phyloP scores from a whole-genome alignment of 2,329 filamentous ascomycete species.

The Aspergillus pseudoviridinutans region DNA sequence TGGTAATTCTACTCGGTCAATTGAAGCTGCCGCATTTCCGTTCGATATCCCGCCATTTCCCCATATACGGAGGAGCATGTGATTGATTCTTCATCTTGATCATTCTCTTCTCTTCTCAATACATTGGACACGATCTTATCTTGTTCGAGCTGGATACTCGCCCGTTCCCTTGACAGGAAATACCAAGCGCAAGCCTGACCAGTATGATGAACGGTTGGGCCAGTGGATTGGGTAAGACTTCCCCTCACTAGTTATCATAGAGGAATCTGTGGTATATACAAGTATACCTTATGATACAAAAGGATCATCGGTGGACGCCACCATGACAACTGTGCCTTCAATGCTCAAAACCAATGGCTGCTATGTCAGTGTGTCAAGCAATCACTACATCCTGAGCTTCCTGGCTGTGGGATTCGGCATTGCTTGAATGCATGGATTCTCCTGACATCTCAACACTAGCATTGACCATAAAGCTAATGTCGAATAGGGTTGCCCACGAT shows the following conservation, averaged over 20 bases:
- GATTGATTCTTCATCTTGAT: not conserved
- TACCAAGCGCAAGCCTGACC: not conserved
- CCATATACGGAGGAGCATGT: not conserved
- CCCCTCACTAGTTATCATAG: not conserved
- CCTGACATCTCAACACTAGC: not conserved
- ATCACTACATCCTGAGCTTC: not conserved
- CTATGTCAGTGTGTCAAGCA: not conserved
- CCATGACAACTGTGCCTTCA: not conserved
- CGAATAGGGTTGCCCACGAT: constrained; percentile 28
- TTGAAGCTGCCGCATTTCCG: not conserved
- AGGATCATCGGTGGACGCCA: not conserved
- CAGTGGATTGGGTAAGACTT: constrained; percentile 28
- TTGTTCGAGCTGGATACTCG: not conserved
- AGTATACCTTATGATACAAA: not conserved
- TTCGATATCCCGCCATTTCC: not conserved
- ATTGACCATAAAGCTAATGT: constrained; percentile 11
- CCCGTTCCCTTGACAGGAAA: not conserved
- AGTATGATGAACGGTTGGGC: constrained; percentile 33
- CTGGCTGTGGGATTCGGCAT: not conserved
- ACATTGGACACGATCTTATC: not conserved
- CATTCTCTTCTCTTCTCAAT: constrained; percentile 2
- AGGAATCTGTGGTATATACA: not conserved
- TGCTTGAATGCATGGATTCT: not conserved
- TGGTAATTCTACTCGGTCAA: not conserved
- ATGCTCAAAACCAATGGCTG: not conserved